phyloP scores from a whole-genome alignment of 2,329 filamentous ascomycete species.

The Lachnellula suecica region DNA sequence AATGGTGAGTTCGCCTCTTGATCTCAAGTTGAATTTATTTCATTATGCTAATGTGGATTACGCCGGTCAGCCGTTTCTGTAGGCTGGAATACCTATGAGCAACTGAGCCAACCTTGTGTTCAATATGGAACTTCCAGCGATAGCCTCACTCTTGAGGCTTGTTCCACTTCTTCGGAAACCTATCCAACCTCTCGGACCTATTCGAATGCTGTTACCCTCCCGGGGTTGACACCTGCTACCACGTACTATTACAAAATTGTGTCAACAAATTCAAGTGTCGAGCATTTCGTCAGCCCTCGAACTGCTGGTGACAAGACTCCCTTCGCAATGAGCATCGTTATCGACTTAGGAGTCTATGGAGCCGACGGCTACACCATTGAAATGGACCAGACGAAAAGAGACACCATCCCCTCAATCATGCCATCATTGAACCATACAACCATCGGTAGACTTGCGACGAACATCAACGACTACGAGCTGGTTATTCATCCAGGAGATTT shows the following conservation, averaged over 20 bases:
- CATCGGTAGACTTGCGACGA: constrained; percentile 52
- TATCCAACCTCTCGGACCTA: constrained; percentile 55
- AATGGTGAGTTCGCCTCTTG: constrained; percentile 38
- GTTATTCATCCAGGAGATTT: constrained; percentile 51
- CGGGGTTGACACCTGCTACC: constrained; percentile 47
- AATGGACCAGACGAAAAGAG: constrained; percentile 44
- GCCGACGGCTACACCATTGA: constrained; percentile 50
- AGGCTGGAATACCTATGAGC: constrained; percentile 56
- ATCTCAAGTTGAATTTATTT: background rate
- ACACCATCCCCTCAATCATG: constrained; percentile 47
- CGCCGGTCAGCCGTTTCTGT: constrained; percentile 46
- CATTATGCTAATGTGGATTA: background rate
- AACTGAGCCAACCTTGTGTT: constrained; percentile 47
- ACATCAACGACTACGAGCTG: constrained; percentile 54
- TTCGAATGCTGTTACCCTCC: constrained; percentile 48
- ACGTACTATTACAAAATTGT: constrained; percentile 61
- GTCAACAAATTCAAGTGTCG: constrained; percentile 53
- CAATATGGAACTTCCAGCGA: constrained; percentile 46
- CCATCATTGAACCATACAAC: constrained; percentile 58
- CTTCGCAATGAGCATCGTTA: constrained; percentile 51
- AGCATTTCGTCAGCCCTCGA: constrained; percentile 54
- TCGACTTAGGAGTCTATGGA: constrained; percentile 56
- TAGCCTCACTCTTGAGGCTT: constrained; percentile 40
- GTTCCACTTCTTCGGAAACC: constrained; percentile 46
- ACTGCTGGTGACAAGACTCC: constrained; percentile 52